These are phyloP conservation scores for Dactylonectria estremocensis DNA, from an alignment of 2,329 filamentous ascomycete species.

Conservation along the genomic window DNA sequence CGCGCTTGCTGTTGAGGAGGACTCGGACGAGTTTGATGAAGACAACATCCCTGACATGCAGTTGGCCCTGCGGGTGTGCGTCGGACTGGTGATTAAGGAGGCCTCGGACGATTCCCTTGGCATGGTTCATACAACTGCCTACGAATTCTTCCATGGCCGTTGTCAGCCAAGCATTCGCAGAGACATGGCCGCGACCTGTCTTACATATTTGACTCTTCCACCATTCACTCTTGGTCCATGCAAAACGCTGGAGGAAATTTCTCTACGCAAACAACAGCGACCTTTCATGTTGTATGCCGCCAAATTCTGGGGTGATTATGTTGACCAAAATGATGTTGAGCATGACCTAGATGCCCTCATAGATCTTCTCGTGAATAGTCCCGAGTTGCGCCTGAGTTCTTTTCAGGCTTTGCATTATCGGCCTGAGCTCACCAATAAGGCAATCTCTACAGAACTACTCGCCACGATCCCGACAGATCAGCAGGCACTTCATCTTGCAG, in stretches of 20 bases:
- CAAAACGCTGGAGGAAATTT: background rate
- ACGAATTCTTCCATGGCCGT: conserved; percentile 12
- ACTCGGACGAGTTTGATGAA: conserved; percentile 5
- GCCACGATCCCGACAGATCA: conserved; percentile 1
- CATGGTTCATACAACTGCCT: conserved; percentile 13
- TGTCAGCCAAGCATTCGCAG: background rate
- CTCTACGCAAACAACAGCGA: background rate
- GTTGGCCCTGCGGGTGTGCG: background rate
- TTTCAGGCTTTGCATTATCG: conserved; percentile 14
- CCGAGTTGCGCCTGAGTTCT: conserved; percentile 1
- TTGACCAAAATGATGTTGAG: background rate
- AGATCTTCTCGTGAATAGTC: background rate
- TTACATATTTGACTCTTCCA: conserved; percentile 4
- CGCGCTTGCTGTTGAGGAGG: conserved; percentile 10
- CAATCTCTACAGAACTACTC: background rate
- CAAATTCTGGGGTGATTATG: conserved; percentile 12
- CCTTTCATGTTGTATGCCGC: conserved; percentile 6
- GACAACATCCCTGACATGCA: conserved; percentile 18
- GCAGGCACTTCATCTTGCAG: background rate
- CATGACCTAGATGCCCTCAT: background rate
- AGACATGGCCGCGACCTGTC: conserved; percentile 6
- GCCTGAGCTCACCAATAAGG: background rate
- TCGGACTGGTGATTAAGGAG: conserved; percentile 1
- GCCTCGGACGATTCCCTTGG: conserved; percentile 2
- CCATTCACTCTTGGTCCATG: conserved; percentile 3